Base-by-base conservation (phyloP, 2,329 filamentous ascomycete species). In the Fusarium redolens region DNA sequence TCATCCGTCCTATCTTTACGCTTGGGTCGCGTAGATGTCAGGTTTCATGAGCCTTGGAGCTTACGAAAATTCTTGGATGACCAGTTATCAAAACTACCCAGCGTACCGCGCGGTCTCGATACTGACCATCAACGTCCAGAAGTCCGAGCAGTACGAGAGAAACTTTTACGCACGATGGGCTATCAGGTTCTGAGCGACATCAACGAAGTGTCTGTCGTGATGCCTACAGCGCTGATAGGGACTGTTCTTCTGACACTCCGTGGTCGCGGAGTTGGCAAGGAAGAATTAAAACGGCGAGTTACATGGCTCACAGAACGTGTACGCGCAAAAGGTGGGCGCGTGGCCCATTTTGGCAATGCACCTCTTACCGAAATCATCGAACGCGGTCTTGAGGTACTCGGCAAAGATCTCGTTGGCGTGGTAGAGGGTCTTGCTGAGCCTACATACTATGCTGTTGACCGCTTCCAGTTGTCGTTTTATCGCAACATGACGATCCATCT, bases 401-500 rank as follows among this genome's bases (percentile, higher is more conserved):
- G 96, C 1, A 93, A 94, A 60, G 93, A 96, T 56, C 88, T 99
- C 3, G 95, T 99, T 1, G 94, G 95, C 8, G 86, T 92, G 8
- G 87, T 97, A 0, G 88, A 92, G 41, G 94, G 92, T 1, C 84
- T 99, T 9, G 92, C 93, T 0, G 96, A 99, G 80, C 93, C 94
- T 22, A 98, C 96, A 0, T 98, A 94, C 82, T 97, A 94, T 78
- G 96, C 96, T 8, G 95, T 98, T 43, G 96, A 99, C 81, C 90
- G 95, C 59, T 99, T 99, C 85, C 96, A 99, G 80, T 88, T 99
- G 14, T 97, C 95, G 0, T 99, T 99, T 82, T 99, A 99, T 83
- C 92, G 96, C 58, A 99, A 99, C 82, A 98, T 98, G 96, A 98
- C 96, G 0, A 99, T 99, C 69, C 96, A 99, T 80, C 88, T 99